Evolutionary conservation across 2,329 filamentous ascomycete species (phyloP).

Genomic region (Tympanopsis confertula): DNA sequence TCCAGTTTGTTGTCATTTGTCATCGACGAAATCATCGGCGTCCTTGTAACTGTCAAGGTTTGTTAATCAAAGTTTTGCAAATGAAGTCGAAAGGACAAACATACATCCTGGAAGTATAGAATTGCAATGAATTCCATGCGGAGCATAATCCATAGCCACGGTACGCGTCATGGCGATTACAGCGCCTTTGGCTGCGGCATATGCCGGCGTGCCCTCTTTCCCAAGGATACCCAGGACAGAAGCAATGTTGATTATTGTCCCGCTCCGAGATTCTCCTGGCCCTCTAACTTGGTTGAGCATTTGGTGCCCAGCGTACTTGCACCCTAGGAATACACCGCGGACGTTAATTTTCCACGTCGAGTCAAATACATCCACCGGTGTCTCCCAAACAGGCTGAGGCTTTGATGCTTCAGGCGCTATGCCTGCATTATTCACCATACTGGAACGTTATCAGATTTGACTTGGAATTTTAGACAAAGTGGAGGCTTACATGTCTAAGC

Average conservation of each 20-base stretch:
- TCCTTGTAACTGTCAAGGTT: too few relatives aligned
- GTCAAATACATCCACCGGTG: not conserved
- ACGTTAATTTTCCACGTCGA: not conserved
- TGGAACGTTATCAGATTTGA: too few relatives aligned
- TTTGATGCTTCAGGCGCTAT: too few relatives aligned
- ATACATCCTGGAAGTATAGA: not conserved
- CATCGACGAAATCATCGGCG: not conserved
- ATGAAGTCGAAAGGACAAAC: too few relatives aligned
- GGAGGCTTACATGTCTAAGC: not conserved
- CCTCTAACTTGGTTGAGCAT: not conserved
- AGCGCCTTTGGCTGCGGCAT: not conserved
- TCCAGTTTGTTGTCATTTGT: not conserved
- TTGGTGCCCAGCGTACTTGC: not conserved
- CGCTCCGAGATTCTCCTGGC: too few relatives aligned
- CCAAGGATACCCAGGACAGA: not conserved
- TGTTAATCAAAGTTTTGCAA: too few relatives aligned
- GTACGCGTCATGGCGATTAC: not conserved
- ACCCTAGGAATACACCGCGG: not conserved
- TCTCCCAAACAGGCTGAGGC: too few relatives aligned
- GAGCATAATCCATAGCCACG: not conserved
- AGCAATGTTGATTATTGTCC: not conserved
- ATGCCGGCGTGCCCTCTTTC: not conserved
- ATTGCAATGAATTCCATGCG: not conserved
- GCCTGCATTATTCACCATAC: not conserved
- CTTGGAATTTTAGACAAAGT: too few relatives aligned